phyloP scores from a whole-genome alignment of 2,329 filamentous ascomycete genomes.

The Hypoxylon sp. region DNA sequence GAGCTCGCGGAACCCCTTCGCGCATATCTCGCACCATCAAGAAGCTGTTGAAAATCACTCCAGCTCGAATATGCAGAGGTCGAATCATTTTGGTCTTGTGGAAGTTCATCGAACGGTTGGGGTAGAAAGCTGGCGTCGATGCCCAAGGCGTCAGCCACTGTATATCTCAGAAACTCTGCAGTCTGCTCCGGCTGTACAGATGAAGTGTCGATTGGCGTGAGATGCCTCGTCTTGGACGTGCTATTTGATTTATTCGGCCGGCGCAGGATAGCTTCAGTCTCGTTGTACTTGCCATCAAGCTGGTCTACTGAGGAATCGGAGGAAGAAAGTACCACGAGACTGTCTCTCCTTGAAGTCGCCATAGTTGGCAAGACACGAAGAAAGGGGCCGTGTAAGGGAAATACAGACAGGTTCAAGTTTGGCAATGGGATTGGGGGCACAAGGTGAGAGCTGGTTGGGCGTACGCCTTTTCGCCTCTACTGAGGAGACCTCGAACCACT shows the following conservation, averaged over 20 bases:
- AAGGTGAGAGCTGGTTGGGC: not conserved
- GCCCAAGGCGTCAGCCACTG: slow-evolving; percentile 49
- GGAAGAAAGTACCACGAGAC: slow-evolving; percentile 28
- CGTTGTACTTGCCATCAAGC: slow-evolving; percentile 6
- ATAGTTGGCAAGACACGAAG: slow-evolving; percentile 11
- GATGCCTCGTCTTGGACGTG: slow-evolving; percentile 28
- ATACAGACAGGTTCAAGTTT: not conserved
- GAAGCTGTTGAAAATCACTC: slow-evolving; percentile 6
- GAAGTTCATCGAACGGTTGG: slow-evolving; percentile 36
- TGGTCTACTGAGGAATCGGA: slow-evolving; percentile 19
- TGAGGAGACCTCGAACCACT: not conserved
- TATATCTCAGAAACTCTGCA: slow-evolving; percentile 44
- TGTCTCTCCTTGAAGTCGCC: slow-evolving; percentile 22
- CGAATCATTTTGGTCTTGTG: slow-evolving; percentile 19
- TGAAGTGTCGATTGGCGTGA: slow-evolving; percentile 42
- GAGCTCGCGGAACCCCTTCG: slow-evolving; percentile 27
- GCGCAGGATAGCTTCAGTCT: not conserved
- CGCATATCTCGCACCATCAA: not conserved
- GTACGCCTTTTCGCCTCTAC: slow-evolving; percentile 4
- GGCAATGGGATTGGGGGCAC: not conserved
- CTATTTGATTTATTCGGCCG: not conserved
- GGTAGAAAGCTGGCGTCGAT: slow-evolving; percentile 49
- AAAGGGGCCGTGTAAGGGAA: not conserved
- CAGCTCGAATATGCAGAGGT: slow-evolving; percentile 25
- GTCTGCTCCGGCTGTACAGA: slow-evolving; percentile 32